phyloP scores from a whole-genome alignment of 2,329 filamentous ascomycete species.

The Periconia macrospinosa region DNA sequence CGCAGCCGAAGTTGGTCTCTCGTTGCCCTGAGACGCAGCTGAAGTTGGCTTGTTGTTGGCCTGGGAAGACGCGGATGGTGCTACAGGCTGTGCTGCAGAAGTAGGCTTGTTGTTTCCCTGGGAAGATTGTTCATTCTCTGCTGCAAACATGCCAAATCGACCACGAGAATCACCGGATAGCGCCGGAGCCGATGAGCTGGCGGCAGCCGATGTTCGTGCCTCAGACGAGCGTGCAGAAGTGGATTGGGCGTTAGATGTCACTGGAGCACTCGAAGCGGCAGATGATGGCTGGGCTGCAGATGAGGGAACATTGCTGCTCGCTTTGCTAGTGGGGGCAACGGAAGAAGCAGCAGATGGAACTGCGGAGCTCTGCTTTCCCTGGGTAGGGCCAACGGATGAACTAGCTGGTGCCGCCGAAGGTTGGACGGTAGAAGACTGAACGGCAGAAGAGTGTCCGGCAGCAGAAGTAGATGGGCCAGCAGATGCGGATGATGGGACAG shows the following conservation, averaged over 20 bases:
- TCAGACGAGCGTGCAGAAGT: no score
- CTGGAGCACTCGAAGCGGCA: not conserved
- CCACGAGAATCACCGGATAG: not conserved
- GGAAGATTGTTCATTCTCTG: not conserved
- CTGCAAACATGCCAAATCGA: not conserved
- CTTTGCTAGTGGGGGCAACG: not conserved
- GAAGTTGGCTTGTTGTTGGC: not conserved
- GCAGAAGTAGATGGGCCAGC: no score
- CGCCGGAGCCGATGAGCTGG: not conserved
- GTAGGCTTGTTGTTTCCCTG: not conserved
- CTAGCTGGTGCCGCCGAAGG: not conserved
- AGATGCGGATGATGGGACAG: no score
- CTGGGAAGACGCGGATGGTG: not conserved
- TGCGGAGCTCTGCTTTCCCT: not conserved
- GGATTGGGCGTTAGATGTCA: not conserved
- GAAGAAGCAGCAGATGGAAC: not conserved
- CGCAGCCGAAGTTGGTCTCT: not conserved
- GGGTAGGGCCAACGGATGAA: not conserved
- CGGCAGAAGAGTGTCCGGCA: not conserved
- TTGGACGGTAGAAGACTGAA: not conserved
- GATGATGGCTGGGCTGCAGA: not conserved
- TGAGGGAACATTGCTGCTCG: not conserved
- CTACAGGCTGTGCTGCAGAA: not conserved
- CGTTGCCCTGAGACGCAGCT: not conserved
- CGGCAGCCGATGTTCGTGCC: not conserved